Evolutionary conservation across 2,329 filamentous ascomycete genomes (phyloP).

Genomic region (Ilyonectria robusta): DNA sequence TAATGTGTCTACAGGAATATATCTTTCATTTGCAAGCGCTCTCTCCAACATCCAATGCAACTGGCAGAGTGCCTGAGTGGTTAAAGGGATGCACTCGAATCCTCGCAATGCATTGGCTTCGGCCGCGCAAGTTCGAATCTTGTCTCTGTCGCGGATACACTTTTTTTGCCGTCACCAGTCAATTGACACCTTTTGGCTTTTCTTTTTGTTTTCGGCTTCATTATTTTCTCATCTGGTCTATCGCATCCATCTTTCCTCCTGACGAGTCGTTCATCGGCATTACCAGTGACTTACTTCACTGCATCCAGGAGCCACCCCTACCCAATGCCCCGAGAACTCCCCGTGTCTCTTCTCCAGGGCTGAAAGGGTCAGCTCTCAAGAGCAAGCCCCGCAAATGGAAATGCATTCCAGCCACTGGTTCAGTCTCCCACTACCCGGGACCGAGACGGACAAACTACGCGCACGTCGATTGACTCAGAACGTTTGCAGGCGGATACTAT

Average conservation of each 20-base stretch:
- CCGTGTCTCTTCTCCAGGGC: no score
- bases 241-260: no score
- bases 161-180: conserved; percentile 4
- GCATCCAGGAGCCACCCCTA: no score
- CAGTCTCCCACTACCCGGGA: neutral
- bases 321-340: no score
- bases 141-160: conserved; percentile 32
- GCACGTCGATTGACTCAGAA: neutral
- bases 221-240: neutral
- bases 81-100: conserved; percentile 37
- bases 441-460: neutral
- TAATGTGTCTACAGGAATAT: neutral
- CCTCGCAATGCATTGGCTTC: conserved; percentile 34
- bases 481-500: neutral
- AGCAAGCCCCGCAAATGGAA: neutral
- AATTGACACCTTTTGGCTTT: neutral
- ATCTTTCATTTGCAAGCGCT: accelerated
- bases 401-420: neutral
- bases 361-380: neutral
- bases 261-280: no score
- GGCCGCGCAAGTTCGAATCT: conserved; percentile 37
- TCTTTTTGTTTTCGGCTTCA: neutral
- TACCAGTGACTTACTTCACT: no score
- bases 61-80: conserved; percentile 35
- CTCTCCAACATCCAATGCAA: conserved; percentile 1